These are phyloP conservation scores for Ensete glaucum DNA, from an alignment of 176 grass and related monocot genomes.

Conservation along the genomic window DNA sequence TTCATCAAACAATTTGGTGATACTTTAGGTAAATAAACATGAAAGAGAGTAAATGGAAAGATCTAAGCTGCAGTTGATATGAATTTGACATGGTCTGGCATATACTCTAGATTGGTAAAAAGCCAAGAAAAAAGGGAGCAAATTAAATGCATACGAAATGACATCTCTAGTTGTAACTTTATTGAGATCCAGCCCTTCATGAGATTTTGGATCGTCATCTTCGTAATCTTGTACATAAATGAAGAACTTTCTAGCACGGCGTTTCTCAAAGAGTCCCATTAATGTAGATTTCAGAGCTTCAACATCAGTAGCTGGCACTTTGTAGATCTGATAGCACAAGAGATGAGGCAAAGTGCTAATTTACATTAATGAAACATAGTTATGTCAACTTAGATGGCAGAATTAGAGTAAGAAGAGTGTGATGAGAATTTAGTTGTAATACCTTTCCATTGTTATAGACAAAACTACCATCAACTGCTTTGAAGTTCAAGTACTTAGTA, in stretches of 20 bases:
- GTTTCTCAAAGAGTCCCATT: slow-evolving; percentile 91
- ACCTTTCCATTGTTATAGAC: slow-evolving; percentile 93
- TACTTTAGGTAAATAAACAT: not conserved
- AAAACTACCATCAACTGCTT: slow-evolving; percentile 88
- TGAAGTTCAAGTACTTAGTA: slow-evolving; percentile 90
- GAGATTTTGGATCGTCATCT: slow-evolving; percentile 70
- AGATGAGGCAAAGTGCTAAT: not conserved
- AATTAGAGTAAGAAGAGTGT: too few species aligned
- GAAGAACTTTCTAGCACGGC: slow-evolving; percentile 80
- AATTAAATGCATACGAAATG: slow-evolving; percentile 55
- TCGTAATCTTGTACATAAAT: slow-evolving; percentile 94
- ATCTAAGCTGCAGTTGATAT: too few species aligned
- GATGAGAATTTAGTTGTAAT: not conserved
- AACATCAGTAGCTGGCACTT: slow-evolving; percentile 81
- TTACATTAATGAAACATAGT: too few species aligned
- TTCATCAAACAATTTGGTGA: too few species aligned
- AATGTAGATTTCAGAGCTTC: slow-evolving; percentile 89
- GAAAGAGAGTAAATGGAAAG: not conserved
- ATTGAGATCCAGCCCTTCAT: slow-evolving; percentile 69
- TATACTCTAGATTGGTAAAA: not conserved
- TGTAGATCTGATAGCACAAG: slow-evolving; percentile 54
- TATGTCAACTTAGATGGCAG: too few species aligned
- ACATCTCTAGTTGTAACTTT: slow-evolving; percentile 74
- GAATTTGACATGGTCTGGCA: not conserved
- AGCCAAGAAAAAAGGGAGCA: slow-evolving; percentile 5